Base-by-base conservation (phyloP, 257 asterid species). In the Salvia splendens region DNA sequence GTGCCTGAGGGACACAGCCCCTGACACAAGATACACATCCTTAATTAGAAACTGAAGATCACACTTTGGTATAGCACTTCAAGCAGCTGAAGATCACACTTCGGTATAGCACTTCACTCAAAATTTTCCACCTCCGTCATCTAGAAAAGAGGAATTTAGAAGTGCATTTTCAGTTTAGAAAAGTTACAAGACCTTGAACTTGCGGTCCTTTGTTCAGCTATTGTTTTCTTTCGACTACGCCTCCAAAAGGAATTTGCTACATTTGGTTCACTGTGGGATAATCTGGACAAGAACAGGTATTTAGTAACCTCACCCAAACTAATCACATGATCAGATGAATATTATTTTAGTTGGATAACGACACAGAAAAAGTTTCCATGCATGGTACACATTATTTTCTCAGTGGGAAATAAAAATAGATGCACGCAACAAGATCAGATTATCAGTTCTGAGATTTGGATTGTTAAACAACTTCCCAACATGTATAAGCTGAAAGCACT, bases 221-320 rank as follows among this genome's bases (percentile, higher is more conserved):
- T 77, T 70, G 68, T 87, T 77, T 89, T 87, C 81, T 85, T 87
- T 80, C 80, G 81, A 82, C 84, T 75, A 63, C 80, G 85, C 75
- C 82, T 77, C 96, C 96, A 87, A 77, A 84, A 84, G 33, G 94
- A 73, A 78, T 85, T 78, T 56, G 95, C 85, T 61, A 84, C 75
- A 78, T 85, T 78, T 55, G 95, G 96, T 75, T 81, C 90, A 63
- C 94, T 89, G 73, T 80, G 87, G 7, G 89, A 79, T 70, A 77
- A 75, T 78, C 98, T 91, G 89, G 70, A 78, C 16, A 70, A 64
- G 61, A 79, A 79, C 45, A 65, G 45, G 48, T 49, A 40, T 24
- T 49, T 42, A 77, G 51, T 56, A 68, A 35, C 41, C 74, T 33
- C 45, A 46, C 71, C 64, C 63, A 43, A 66, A 73, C 48, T 52